Base-by-base conservation (phyloP, 169 alveolate species). In the Babesia divergens region DNA sequence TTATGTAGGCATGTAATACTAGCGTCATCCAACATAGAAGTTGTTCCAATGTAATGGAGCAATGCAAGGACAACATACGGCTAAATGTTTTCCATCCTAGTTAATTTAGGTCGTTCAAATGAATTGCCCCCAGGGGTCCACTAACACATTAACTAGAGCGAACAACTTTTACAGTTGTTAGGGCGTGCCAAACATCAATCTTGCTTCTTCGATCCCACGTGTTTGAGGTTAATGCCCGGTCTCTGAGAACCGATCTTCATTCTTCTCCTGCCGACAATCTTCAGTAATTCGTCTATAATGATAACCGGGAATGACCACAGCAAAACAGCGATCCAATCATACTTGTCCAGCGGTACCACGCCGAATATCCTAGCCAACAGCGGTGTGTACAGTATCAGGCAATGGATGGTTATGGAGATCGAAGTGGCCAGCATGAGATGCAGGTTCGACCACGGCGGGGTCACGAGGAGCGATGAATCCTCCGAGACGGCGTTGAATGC, bases 401-500 rank as follows among this genome's bases (percentile, higher is more conserved):
- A 88, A 82, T 98, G 99, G 24, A 94, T 86, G 6, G 77, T 71
- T 34, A 95, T 67, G 18, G 98, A 93, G 34, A 94, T 93, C 47
- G 87, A 44, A 3, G 96, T 93, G 7, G 99, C 99, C 53, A 94
- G 54, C 32, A 96, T 84, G 38, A 98, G 87, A 82, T 92, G 94
- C 26, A 97, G 97, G 76, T 98, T 98, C 40, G 92, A 67, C 97
- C 99, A 96, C n/a, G 99, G 98, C 22, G 99, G 99, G 85, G 95
- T 88, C 49, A 83, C 89, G 16, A 97, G 71, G 31, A 98, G 82
- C 13, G 99, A 97, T 43, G 94, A 93, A 81, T 97, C 98, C 83
- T 98, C 99, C 16, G 99, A 94, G 26, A 98, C 89, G 20, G 99
- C 99, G 77, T 98, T 98, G 74, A 96, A 90, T 11, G 99, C 99